phyloP scores from a whole-genome alignment of 2,329 filamentous ascomycete genomes.

The Alternaria arbusti region DNA sequence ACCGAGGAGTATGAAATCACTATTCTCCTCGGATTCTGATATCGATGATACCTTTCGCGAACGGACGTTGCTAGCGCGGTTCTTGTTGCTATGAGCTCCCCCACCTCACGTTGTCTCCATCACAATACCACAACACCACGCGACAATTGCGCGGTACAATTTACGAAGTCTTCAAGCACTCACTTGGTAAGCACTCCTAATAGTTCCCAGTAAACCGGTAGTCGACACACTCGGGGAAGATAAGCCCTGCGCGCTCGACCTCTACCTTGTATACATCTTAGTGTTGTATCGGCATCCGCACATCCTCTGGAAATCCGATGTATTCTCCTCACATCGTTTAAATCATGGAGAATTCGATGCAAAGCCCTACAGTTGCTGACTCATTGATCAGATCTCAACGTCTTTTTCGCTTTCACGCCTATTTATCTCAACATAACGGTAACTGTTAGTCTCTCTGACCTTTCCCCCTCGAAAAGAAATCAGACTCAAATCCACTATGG shows the following conservation, averaged over 20 bases:
- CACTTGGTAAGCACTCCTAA: background rate
- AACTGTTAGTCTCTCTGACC: background rate
- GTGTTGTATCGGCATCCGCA: background rate
- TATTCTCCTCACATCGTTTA: background rate
- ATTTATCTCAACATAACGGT: background rate
- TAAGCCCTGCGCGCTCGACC: background rate
- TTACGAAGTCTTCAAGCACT: background rate
- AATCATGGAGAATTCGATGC: background rate
- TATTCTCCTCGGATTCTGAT: background rate
- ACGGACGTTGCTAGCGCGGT: conserved; percentile 6
- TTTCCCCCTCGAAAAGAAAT: background rate
- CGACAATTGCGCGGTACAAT: background rate
- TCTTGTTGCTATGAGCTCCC: background rate
- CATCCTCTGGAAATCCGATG: background rate
- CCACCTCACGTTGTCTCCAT: background rate
- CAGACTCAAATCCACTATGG: conserved; percentile 3
- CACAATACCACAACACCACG: background rate
- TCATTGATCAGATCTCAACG: background rate
- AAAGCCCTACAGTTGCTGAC: background rate
- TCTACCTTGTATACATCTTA: background rate
- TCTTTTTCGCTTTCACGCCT: background rate
- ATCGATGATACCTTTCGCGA: background rate
- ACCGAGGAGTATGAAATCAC: too few species aligned
- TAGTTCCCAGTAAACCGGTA: background rate
- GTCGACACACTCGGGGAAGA: background rate